These are phyloP conservation scores for Steccherinum ochraceum DNA, from an alignment of 768 basidiomycete species.

Conservation along the genomic window DNA sequence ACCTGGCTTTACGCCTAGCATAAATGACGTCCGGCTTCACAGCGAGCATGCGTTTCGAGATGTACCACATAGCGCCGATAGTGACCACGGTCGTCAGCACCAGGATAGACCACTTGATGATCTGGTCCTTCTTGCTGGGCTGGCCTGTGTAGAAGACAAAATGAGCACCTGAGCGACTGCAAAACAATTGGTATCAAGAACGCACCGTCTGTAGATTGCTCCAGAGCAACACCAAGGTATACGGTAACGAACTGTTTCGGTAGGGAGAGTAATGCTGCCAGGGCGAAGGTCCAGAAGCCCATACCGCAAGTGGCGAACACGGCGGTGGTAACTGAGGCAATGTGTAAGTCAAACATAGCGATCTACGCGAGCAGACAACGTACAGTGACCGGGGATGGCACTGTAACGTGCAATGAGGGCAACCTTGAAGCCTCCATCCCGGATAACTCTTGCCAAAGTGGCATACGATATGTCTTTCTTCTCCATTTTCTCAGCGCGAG, in stretches of 20 bases:
- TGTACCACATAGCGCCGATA: conserved; percentile 77
- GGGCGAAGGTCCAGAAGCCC: conserved; percentile 65
- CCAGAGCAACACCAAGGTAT: conserved; percentile 80
- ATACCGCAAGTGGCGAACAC: conserved; percentile 89
- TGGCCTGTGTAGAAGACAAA: conserved; percentile 14
- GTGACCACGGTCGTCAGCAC: conserved; percentile 68
- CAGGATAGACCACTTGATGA: conserved; percentile 66
- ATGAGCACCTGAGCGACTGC: too few species aligned
- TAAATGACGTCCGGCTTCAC: conserved; percentile 66
- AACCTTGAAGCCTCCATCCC: conserved; percentile 85
- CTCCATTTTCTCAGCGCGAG: conserved; percentile 66
- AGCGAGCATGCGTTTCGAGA: conserved; percentile 62
- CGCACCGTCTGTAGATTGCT: conserved; percentile 27
- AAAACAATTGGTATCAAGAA: conserved; percentile 1
- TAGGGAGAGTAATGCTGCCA: conserved; percentile 77
- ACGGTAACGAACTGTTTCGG: conserved; percentile 92
- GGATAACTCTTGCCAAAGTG: conserved; percentile 51
- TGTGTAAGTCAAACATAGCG: conserved; percentile 3
- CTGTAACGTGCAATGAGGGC: conserved; percentile 72
- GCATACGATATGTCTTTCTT: conserved; percentile 38
- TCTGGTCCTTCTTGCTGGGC: conserved; percentile 43
- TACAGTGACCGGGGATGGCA: conserved; percentile 85
- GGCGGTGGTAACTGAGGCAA: conserved; percentile 72
- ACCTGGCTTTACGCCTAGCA: conserved; percentile 67
- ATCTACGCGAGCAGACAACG: conserved; percentile 24